Conservation (phyloP, 202 grass and related monocot genomes). For the Cymbopogon flexuosus region DNA sequence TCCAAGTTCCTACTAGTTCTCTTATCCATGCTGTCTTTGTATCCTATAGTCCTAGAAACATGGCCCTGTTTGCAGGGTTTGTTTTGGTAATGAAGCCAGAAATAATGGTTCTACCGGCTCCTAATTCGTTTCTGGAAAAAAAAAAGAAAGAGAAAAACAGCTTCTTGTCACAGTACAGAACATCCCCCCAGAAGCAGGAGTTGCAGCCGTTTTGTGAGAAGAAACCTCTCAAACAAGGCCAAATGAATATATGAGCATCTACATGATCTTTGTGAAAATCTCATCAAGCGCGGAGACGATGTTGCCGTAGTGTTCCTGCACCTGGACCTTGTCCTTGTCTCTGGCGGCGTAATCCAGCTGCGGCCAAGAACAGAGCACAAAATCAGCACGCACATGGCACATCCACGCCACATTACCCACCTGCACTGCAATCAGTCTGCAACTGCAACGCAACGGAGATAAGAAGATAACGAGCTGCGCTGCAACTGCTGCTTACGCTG, state of each 20-base stretch:
- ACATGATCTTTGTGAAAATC: constrained; percentile 60
- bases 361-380: neutral
- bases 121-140: neutral
- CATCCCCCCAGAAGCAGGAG: neutral
- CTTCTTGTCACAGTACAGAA: neutral
- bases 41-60: neutral
- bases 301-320: constrained; percentile 60
- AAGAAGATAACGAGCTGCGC: neutral
- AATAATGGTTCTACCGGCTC: neutral
- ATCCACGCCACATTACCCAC: neutral
- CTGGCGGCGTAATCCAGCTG: constrained; percentile 78
- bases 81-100: neutral
- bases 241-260: neutral
- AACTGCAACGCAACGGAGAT: neutral
- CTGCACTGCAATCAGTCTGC: neutral
- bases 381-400: no score
- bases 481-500: constrained; percentile 21
- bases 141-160: neutral
- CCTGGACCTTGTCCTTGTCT: constrained; percentile 52
- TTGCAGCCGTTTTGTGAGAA: neutral
- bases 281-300: constrained; percentile 52
- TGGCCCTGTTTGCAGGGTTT: neutral
- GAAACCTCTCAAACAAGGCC: neutral
- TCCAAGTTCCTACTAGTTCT: neutral
- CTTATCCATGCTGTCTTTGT: neutral